Conservation (phyloP, 2,329 filamentous ascomycete species). For the Aspergillus sp. region DNA sequence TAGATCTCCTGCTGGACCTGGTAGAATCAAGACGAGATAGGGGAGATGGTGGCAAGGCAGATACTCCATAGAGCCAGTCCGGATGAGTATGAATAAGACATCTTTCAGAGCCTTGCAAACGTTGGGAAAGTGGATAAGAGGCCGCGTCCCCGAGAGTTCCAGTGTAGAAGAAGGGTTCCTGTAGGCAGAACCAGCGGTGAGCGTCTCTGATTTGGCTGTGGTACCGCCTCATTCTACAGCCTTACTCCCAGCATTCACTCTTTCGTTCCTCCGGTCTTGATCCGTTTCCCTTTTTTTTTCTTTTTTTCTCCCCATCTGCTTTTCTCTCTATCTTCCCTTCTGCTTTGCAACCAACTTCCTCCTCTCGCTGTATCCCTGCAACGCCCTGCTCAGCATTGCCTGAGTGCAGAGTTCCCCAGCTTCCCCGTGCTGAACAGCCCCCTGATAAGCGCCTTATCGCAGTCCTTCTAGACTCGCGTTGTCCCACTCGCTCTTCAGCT, state of each 20-base stretch:
- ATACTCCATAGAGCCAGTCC: not conserved
- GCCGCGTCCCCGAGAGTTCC: not conserved
- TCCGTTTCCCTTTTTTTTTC: slow-evolving; percentile 13
- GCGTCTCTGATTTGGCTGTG: slow-evolving; percentile 22
- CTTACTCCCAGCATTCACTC: slow-evolving; percentile 13
- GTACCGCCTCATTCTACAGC: slow-evolving; percentile 22
- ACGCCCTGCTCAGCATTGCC: slow-evolving; percentile 9
- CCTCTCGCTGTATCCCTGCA: slow-evolving; percentile 12
- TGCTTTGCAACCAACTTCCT: slow-evolving; percentile 8
- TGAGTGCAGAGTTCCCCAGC: slow-evolving; percentile 9
- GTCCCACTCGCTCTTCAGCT: slow-evolving; percentile 3
- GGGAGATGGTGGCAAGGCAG: slow-evolving; percentile 4
- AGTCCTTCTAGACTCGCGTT: slow-evolving; percentile 8
- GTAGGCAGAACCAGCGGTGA: slow-evolving; percentile 20
- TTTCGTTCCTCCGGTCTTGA: slow-evolving; percentile 4
- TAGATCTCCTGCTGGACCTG: not conserved
- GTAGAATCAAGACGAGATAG: not conserved
- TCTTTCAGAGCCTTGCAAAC: not conserved
- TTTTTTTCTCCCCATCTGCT: slow-evolving; percentile 12
- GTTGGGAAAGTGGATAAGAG: slow-evolving; percentile 4
- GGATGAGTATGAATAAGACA: slow-evolving; percentile 4
- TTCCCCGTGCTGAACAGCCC: slow-evolving; percentile 14
- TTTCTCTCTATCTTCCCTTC: not conserved
- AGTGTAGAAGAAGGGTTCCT: not conserved
- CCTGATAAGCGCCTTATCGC: slow-evolving; percentile 18